These are phyloP conservation scores for Begonia loranthoides DNA, from an alignment of 306 rosid genomes.

Conservation along the genomic window DNA sequence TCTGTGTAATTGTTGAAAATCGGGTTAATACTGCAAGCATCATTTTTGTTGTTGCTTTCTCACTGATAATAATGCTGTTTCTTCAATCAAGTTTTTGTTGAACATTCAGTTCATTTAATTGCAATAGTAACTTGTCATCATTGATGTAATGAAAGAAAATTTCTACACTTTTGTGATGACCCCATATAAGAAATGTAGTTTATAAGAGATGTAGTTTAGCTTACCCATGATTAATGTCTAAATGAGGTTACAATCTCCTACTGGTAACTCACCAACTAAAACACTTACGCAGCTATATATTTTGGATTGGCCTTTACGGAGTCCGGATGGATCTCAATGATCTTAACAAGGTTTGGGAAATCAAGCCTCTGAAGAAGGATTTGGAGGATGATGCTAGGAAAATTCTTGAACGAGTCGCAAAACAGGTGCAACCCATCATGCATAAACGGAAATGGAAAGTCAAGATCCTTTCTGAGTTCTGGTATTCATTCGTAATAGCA, in stretches of 20 bases:
- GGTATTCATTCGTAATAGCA: conserved; percentile 13
- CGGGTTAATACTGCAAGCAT: too few relatives aligned
- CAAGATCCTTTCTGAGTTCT: conserved; percentile 40
- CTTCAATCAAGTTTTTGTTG: too few relatives aligned
- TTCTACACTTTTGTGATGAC: background rate
- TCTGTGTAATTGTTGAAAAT: too few relatives aligned
- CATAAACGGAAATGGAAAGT: conserved; percentile 43
- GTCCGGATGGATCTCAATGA: conserved; percentile 34
- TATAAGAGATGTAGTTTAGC: background rate
- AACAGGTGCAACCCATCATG: conserved; percentile 52
- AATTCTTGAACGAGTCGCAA: conserved; percentile 32
- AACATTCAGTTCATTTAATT: background rate
- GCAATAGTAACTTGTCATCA: background rate
- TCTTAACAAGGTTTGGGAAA: conserved; percentile 58
- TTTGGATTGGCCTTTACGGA: background rate
- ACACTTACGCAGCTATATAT: background rate
- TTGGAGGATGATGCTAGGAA: conserved; percentile 40
- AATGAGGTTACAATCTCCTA: background rate
- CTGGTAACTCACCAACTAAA: background rate
- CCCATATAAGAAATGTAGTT: background rate
- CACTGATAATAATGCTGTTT: too few relatives aligned
- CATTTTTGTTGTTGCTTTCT: too few relatives aligned
- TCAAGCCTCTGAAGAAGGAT: conserved; percentile 32
- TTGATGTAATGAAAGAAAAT: too few relatives aligned
- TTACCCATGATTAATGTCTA: background rate